Percentiles rank a stretch among this genome's conserved stretches.
Conservation (phyloP, 768 basidiomycete species). For the Vishniacozyma victoriae region DNA sequence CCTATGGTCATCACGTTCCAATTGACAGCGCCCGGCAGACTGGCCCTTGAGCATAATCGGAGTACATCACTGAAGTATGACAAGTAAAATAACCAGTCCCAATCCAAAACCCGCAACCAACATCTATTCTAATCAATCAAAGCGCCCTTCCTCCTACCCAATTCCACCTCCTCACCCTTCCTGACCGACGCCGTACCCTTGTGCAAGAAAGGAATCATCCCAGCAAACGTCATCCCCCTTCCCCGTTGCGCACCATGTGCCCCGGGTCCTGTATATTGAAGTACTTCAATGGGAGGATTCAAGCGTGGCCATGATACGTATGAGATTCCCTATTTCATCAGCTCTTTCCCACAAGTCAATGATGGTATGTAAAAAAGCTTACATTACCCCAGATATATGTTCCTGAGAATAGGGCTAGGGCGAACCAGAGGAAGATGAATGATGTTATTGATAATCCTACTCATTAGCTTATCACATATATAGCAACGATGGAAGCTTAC, state of each 20-base stretch:
- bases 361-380: constrained; percentile 9
- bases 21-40: too few relatives aligned
- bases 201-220: constrained; percentile 29
- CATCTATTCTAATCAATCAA: constrained; percentile 42
- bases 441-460: constrained; percentile 78
- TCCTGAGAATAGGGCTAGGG: constrained; percentile 57
- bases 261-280: constrained; percentile 85
- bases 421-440: constrained; percentile 72
- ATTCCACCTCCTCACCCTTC: constrained; percentile 70
- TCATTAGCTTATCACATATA: constrained; percentile 1
- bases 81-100: too few relatives aligned
- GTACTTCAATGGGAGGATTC: constrained; percentile 66
- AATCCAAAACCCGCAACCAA: background rate
- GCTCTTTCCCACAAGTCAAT: background rate
- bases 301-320: constrained; percentile 94
- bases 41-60: too few relatives aligned
- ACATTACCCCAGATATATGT: constrained; percentile 59
- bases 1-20: too few relatives aligned
- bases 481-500: constrained; percentile 51
- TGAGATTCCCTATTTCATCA: constrained; percentile 64
- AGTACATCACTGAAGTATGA: too few relatives aligned
- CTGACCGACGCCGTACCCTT: constrained; percentile 26
- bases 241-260: constrained; percentile 71
- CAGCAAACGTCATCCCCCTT: constrained; percentile 54
- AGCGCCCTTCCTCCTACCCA: constrained; percentile 69